Base-by-base conservation (phyloP, 306 rosid species). In the Citrullus mucosospermus region DNA sequence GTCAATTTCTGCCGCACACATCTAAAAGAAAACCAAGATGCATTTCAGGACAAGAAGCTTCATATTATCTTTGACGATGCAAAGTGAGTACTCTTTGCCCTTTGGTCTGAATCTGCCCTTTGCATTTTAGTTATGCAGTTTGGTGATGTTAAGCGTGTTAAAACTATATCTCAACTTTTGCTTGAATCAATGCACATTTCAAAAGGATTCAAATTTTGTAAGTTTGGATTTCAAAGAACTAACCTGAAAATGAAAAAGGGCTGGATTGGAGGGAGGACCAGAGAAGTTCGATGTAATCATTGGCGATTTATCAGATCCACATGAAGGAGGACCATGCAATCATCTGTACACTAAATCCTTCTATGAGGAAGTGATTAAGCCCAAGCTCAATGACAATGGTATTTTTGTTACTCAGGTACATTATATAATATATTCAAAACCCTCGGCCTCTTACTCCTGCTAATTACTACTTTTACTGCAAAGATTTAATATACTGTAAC, bases 261-360 rank as follows among this genome's bases (percentile, higher is more conserved):
- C 30, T 18, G 81, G 80, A 77, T 51, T 81, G 43, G 82, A 57
- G 80, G 63, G 80, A 28, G 65, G 44, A 25, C 77, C 44, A 50
- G 84, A 84, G 48, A 84, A 57, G 75, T 84, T 78, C 57, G 82
- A 84, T 44, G 84, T 81, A 60, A 84, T 84, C 58, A 48, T 81
- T 9, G 82, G 84, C 18, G 87, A 84, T 72, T 38, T 84, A 58
- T 53, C 80, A 6, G 87, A 81, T 46, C 87, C 87, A 36, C 78
- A 81, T 12, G 84, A 84, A 77, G 84, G 84, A 84, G 84, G 87
- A 76, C 82, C 84, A 4, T 81, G 82, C 78, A 81, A 84, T 50
- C 39, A 78, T 44, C 84, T 84, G 30, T 81, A 73, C 80, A 81
- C 85, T 15, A 81, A 81, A 67, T 53, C 61, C 56, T 78, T 78